These are phyloP conservation scores for Phytophthora pini DNA, from an alignment of 352 stramenopile genomes.

Conservation along the genomic window DNA sequence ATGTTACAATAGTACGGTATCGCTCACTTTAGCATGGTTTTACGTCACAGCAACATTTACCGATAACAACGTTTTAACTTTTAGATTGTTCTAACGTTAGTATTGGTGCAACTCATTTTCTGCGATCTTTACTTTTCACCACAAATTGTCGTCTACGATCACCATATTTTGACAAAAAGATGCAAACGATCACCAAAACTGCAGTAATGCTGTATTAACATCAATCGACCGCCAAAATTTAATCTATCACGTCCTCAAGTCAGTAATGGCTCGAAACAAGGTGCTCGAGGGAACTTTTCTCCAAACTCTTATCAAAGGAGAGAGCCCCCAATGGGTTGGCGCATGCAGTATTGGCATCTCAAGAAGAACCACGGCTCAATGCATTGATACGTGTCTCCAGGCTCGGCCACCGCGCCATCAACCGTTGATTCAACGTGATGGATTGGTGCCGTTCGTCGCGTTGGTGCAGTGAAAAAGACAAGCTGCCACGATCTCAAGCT, in stretches of 20 bases:
- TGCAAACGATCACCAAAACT: background rate
- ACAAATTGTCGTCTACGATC: background rate
- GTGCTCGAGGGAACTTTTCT: background rate
- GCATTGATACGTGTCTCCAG: too few species aligned
- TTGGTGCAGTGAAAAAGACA: slow-evolving; percentile 12
- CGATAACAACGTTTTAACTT: too few species aligned
- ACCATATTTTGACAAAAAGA: background rate
- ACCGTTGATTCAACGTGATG: background rate
- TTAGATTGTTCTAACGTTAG: too few species aligned
- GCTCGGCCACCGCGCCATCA: too few species aligned
- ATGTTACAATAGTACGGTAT: too few species aligned
- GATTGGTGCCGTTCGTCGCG: background rate
- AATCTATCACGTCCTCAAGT: background rate
- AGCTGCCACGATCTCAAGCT: slow-evolving; percentile 1
- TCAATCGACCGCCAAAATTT: background rate
- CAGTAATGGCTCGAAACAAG: slow-evolving; percentile 3
- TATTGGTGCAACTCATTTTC: too few species aligned
- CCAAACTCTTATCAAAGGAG: background rate
- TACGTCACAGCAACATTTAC: too few species aligned
- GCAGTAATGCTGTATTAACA: slow-evolving; percentile 1
- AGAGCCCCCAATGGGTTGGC: too few species aligned
- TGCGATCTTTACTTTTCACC: too few species aligned
- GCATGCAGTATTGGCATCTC: too few species aligned
- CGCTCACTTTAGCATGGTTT: too few species aligned
- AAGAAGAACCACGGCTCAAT: too few species aligned